Evolutionary conservation across 2,329 filamentous ascomycete species (phyloP).

Genomic region (Westerdykella aurantiaca): DNA sequence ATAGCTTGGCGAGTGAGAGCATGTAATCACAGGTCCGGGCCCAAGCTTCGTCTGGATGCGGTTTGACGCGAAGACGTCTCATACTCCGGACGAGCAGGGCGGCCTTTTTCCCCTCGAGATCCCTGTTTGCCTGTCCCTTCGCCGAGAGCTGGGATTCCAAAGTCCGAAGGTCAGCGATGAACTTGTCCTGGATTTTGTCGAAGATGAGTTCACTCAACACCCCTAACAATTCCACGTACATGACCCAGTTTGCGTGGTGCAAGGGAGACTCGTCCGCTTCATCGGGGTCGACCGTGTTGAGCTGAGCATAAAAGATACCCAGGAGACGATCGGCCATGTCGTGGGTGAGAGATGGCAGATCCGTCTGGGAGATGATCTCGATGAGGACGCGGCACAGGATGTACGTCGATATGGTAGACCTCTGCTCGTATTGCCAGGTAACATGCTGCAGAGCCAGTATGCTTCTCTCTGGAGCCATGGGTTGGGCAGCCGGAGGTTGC

Average conservation of each 20-base stretch:
- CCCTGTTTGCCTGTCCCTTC: slow-evolving; percentile 62
- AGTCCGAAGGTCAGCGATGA: slow-evolving; percentile 71
- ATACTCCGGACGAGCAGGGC: slow-evolving; percentile 86
- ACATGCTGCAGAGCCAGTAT: slow-evolving; percentile 57
- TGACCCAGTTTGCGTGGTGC: slow-evolving; percentile 89
- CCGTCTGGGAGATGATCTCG: slow-evolving; percentile 90
- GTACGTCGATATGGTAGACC: slow-evolving; percentile 92
- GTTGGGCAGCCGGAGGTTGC: slow-evolving; percentile 20
- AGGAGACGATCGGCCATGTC: slow-evolving; percentile 95
- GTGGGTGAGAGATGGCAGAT: slow-evolving; percentile 69
- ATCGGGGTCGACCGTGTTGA: slow-evolving; percentile 82
- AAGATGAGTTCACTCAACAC: slow-evolving; percentile 95
- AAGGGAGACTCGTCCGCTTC: slow-evolving; percentile 71
- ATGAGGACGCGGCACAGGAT: slow-evolving; percentile 89
- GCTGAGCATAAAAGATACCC: slow-evolving; percentile 91
- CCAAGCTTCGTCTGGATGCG: slow-evolving; percentile 69
- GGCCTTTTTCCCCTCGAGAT: slow-evolving; percentile 67
- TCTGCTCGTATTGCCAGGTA: slow-evolving; percentile 74
- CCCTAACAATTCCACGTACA: slow-evolving; percentile 89
- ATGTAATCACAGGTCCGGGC: slow-evolving; percentile 86
- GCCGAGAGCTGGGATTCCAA: slow-evolving; percentile 69
- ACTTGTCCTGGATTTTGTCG: slow-evolving; percentile 72
- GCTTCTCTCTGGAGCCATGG: slow-evolving; percentile 22
- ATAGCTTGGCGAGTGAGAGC: slow-evolving; percentile 72
- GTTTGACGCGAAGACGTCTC: slow-evolving; percentile 77